Base-by-base conservation (phyloP, 495 filamentous ascomycete genomes). In the Amorphotheca resinae region DNA sequence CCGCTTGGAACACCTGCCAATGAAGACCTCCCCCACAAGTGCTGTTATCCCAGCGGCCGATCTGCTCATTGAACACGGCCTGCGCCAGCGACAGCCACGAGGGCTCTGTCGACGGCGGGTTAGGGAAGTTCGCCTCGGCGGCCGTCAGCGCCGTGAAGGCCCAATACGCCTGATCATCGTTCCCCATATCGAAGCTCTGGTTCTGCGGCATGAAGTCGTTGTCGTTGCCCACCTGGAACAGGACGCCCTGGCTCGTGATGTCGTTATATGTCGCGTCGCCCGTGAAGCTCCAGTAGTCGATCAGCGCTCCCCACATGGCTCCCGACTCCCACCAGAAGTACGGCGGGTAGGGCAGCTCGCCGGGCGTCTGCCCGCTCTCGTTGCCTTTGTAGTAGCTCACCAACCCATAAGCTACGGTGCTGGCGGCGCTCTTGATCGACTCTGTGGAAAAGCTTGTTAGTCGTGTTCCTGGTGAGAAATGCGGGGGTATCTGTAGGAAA, bases 1-100 rank as follows among this genome's bases (percentile, higher is more conserved):
- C 76, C 63, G 60, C 0, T 54, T 57, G 49, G 21, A 9, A 38
- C 8, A 42, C 22, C 26, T 51, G 42, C 87, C 87, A 93, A n/a
- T 71, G 59, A 34, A 87, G 63, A 11, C 83, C 83, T 51, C 83
- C 84, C 50, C 85, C 65, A 87, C 15, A 61, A 62, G 60, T 65
- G 14, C 1, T 63, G 58, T 0, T 58, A 59, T 53, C 88, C 79
- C 75, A 83, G 84, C 7, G 70, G 0, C 59, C 48, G 1, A 69
- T 71, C 54, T 91, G 84, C 4, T 74, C 73, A 52, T 87, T 84
- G 66, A 83, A 89, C 0, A 83, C 79, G 4, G 76, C 81, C 54
- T 88, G 80, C 9, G 79, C 84, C 39, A 89, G 67, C 3, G 76
- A 77, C 1, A 89, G 65, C 82, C 84, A 89, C 37, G 74, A 70